Conservation (phyloP, 75 land plant species). For the Azolla pinnata region DNA sequence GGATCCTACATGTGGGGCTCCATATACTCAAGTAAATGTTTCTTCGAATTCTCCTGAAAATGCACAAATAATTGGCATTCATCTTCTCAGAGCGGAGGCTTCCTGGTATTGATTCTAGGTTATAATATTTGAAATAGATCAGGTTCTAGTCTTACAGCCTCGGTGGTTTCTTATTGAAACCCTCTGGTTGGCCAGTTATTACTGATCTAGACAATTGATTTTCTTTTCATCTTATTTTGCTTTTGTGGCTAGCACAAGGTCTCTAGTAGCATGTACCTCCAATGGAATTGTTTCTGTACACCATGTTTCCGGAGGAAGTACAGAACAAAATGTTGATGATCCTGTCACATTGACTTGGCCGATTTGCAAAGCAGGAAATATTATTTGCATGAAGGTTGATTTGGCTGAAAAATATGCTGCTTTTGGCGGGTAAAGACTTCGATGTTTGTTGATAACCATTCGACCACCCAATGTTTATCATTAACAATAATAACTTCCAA, state of each 20-base stretch:
- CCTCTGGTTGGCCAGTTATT: too few species aligned
- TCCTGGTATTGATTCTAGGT: neutral
- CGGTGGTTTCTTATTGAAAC: too few species aligned
- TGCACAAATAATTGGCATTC: constrained; percentile 14
- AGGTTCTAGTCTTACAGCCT: too few species aligned
- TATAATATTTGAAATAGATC: neutral
- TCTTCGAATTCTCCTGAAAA: constrained; percentile 1
- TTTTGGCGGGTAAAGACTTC: constrained; percentile 21
- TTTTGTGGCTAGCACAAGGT: constrained; percentile 6
- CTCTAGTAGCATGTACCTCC: constrained; percentile 19
- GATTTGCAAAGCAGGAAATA: constrained; percentile 15
- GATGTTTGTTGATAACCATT: neutral
- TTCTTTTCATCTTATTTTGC: too few species aligned
- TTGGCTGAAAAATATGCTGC: constrained; percentile 16
- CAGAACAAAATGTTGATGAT: constrained; percentile 7
- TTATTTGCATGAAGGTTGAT: constrained; percentile 20
- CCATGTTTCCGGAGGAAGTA: constrained; percentile 4
- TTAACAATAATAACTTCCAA: neutral
- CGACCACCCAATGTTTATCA: neutral
- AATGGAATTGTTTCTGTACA: constrained; percentile 14
- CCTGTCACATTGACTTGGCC: constrained; percentile 3
- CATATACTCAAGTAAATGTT: constrained; percentile 5
- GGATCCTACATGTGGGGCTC: constrained; percentile 14
- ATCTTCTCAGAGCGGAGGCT: constrained; percentile 7
- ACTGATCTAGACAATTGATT: too few species aligned